Evolutionary conservation across 495 filamentous ascomycete species (phyloP).

Genomic region (Pyrenula aspistea): DNA sequence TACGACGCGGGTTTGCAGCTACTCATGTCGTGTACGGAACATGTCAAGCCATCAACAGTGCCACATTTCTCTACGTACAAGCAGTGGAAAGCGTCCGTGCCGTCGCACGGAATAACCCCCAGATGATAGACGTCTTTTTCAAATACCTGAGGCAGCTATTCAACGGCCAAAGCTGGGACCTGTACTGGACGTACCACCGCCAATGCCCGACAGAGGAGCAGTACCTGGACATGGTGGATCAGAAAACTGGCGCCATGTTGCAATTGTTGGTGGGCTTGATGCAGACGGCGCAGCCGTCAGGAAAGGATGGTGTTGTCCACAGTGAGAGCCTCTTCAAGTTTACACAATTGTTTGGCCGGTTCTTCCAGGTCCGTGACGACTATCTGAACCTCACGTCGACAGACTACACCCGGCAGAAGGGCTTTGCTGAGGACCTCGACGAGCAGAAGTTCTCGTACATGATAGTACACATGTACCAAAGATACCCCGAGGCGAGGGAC

Average conservation of each 20-base stretch:
- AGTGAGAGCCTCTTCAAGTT: no score
- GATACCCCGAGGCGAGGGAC: conserved; percentile 2
- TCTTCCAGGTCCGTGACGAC: conserved; percentile 27
- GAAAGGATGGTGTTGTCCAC: conserved; percentile 7
- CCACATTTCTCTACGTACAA: conserved; percentile 32
- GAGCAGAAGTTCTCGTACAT: conserved; percentile 23
- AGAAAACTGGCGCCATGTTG: conserved; percentile 29
- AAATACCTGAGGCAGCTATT: conserved; percentile 19
- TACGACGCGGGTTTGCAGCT: conserved; percentile 24
- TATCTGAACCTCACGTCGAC: conserved; percentile 19
- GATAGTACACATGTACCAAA: conserved; percentile 13
- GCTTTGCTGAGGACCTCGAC: conserved; percentile 25
- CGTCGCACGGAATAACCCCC: conserved; percentile 8
- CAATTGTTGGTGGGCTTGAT: conserved; percentile 18
- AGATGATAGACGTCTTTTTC: conserved; percentile 10
- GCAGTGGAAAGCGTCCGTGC: conserved; percentile 15
- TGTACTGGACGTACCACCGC: conserved; percentile 20
- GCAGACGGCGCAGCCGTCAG: conserved; percentile 5
- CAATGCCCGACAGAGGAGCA: conserved; percentile 16
- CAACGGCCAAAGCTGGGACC: conserved; percentile 23
- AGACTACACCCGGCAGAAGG: conserved; percentile 14
- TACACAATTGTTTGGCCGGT: conserved; percentile 14
- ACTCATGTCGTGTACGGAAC: conserved; percentile 23
- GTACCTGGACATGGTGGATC: conserved; percentile 22
- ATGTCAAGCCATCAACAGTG: conserved; percentile 37